Conservation (phyloP, 2,329 filamentous ascomycete genomes). For the Xylaria digitata region DNA sequence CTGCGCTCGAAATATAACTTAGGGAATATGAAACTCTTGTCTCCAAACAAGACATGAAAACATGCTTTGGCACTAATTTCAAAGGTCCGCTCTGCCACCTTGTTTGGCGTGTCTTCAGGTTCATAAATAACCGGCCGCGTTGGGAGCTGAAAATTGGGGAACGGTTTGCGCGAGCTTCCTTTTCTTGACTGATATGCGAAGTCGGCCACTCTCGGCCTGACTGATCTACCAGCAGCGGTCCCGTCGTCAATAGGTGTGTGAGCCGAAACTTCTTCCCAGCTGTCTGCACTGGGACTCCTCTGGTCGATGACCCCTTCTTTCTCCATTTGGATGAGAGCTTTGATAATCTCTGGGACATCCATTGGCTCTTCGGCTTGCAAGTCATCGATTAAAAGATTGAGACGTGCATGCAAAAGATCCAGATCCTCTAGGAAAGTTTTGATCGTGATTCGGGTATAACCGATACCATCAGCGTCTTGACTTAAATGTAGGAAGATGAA, state of each 20-base stretch:
- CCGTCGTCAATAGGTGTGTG: conserved; percentile 70
- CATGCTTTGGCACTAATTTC: conserved; percentile 93
- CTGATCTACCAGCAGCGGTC: conserved; percentile 56
- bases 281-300: conserved; percentile 80
- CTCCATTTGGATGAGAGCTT: conserved; percentile 80
- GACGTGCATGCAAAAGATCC: conserved; percentile 80
- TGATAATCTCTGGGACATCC: conserved; percentile 75
- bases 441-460: conserved; percentile 80
- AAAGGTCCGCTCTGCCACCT: conserved; percentile 83
- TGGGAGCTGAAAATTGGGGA: conserved; percentile 83
- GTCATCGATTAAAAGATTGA: conserved; percentile 88
- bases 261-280: conserved; percentile 85
- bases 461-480: conserved; percentile 71
- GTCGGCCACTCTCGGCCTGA: conserved; percentile 50
- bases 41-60: conserved; percentile 96
- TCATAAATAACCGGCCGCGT: conserved; percentile 84
- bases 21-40: conserved; percentile 94
- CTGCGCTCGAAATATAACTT: conserved; percentile 86
- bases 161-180: conserved; percentile 53
- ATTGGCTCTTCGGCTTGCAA: conserved; percentile 77
- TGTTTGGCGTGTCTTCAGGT: conserved; percentile 81
- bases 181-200: conserved; percentile 53
- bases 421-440: conserved; percentile 94
- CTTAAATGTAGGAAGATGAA: conserved; percentile 85
- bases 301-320: conserved; percentile 64